Percentiles rank a stretch among this genome's conserved stretches.
Conservation (phyloP, 768 basidiomycete species). For the Trametes cingulata region DNA sequence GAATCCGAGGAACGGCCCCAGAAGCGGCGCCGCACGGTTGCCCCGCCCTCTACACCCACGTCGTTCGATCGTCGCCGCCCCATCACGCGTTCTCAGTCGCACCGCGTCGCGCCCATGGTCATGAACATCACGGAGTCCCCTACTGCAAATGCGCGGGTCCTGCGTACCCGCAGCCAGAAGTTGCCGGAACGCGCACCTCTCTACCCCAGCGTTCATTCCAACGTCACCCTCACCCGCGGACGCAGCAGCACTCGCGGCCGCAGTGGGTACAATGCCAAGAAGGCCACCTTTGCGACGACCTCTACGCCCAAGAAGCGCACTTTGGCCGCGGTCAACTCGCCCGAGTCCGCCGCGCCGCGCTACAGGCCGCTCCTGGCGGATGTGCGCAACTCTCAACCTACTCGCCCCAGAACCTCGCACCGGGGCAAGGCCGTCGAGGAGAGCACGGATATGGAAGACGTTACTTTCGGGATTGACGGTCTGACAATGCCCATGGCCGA, state of each 20-base stretch:
- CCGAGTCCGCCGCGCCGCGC: conserved; percentile 1
- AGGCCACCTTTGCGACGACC: conserved; percentile 22
- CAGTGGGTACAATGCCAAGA: conserved; percentile 2
- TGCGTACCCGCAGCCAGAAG: conserved; percentile 26
- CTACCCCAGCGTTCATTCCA: conserved; percentile 16
- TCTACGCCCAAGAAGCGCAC: conserved; percentile 28
- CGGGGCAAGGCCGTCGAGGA: neutral
- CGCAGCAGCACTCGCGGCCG: conserved; percentile 10
- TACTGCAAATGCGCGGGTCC: conserved; percentile 3
- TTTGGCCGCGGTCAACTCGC: conserved; percentile 6
- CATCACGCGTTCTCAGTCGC: conserved; percentile 27
- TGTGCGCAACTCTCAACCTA: neutral
- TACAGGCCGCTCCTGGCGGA: conserved; percentile 12
- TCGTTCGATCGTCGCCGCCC: conserved; percentile 6
- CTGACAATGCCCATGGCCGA: conserved; percentile 16
- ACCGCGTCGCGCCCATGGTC: conserved; percentile 13
- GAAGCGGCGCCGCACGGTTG: conserved; percentile 24
- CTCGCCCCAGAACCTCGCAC: neutral
- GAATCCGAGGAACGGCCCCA: conserved; percentile 13
- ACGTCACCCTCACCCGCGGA: conserved; percentile 25
- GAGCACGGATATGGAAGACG: conserved; percentile 3
- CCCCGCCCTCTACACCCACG: conserved; percentile 6
- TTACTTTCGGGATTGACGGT: conserved; percentile 24
- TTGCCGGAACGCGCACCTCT: conserved; percentile 15
- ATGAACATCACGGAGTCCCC: neutral